Base-by-base conservation (phyloP, 2,329 filamentous ascomycete species). In the Phaeosphaeria sp. region DNA sequence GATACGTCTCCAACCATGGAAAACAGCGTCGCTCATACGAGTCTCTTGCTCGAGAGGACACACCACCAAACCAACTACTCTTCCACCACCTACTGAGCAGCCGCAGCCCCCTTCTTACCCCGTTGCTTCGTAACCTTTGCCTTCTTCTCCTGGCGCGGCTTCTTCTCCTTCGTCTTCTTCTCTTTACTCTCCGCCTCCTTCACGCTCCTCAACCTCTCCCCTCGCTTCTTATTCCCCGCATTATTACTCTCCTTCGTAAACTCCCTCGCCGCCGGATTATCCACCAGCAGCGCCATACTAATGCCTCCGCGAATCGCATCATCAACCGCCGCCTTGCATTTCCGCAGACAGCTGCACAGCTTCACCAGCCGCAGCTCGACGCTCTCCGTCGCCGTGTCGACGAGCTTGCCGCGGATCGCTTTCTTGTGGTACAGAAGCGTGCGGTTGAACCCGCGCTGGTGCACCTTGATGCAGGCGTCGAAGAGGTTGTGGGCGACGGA, bases 401-500 rank as follows among this genome's bases (percentile, higher is more conserved):
- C 45, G 25, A 66, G 22, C 48, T 67, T 65, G 20, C 73, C 72
- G 25, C 73, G 68, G 30, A 64, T 59, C 2, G 59, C 60, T 18
- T 65, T 53, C 53, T 68, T 70, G 59, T 72, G 60, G 59, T 74
- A 73, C 7, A 71, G 39, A 0, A 18, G 24, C 0, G 65, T 61
- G 2, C 59, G 57, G 20, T 25, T 62, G 61, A 63, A 74, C 36
- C 73, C 73, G 7, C 53, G 49, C 50, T 67, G 64, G 58, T 75
- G 71, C 6, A 74, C 68, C 0, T 56, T 56, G 17, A 72, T 21
- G 7, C 61, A 61, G 2, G 48, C 30, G 42, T 75, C 73, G 55
- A 75, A 74, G 54, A 74, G 39, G 24, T 69, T 54, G 61, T 74
- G 72, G 1, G 72, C 71, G 0, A 62, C 55, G 25, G 73, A 70